Evolutionary conservation across 2,329 filamentous ascomycete genomes (phyloP).

Genomic region (Colletotrichum siamense): DNA sequence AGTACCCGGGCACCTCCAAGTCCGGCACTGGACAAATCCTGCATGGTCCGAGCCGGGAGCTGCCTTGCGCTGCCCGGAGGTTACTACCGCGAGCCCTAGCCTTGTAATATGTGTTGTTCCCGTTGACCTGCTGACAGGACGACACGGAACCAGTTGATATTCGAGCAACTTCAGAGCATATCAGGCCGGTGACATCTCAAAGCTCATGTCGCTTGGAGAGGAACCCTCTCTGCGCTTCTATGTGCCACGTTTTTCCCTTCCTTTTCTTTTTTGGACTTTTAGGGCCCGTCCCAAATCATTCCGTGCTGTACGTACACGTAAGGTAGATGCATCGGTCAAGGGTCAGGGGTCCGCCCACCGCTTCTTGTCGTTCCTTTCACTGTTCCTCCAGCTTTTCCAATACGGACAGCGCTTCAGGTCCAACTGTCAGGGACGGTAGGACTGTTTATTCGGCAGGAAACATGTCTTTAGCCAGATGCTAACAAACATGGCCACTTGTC

Average conservation of each 20-base stretch:
- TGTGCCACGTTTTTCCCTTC: neutral
- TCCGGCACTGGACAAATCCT: neutral
- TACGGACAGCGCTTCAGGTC: neutral
- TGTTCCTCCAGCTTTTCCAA: neutral
- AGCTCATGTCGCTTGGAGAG: neutral
- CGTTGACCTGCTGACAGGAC: neutral
- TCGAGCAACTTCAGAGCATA: neutral
- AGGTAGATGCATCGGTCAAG: neutral
- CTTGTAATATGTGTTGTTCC: neutral
- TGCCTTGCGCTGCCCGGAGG: neutral
- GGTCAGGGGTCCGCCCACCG: neutral
- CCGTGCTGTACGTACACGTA: neutral
- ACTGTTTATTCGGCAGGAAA: neutral
- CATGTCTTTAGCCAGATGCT: neutral
- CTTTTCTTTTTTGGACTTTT: neutral
- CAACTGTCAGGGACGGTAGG: neutral
- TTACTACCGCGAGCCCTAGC: neutral
- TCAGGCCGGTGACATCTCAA: neutral
- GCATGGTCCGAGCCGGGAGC: neutral
- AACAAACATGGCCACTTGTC: neutral
- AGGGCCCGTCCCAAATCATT: neutral
- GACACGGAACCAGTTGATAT: neutral
- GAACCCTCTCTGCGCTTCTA: neutral
- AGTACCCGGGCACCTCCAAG: neutral
- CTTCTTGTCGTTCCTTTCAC: neutral